Conservation (phyloP, 768 basidiomycete species). For the Lactifluus echinatus region DNA sequence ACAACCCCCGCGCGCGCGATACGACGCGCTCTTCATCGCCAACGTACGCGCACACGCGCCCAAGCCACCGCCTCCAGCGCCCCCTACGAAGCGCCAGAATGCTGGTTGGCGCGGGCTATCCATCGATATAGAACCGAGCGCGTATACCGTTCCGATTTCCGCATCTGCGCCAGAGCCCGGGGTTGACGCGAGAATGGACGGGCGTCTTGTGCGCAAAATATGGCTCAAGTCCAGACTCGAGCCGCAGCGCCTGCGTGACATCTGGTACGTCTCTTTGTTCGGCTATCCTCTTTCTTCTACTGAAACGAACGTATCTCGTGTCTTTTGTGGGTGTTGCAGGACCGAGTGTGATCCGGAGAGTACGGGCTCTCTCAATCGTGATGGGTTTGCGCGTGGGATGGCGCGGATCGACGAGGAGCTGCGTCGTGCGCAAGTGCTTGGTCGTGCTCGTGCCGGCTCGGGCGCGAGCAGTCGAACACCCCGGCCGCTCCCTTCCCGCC, state of each 20-base stretch:
- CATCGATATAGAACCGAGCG: conserved; percentile 47
- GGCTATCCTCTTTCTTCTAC: neutral
- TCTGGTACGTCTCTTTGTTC: conserved; percentile 48
- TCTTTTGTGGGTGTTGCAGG: conserved; percentile 32
- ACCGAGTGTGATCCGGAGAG: conserved; percentile 50
- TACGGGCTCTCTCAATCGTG: conserved; percentile 47
- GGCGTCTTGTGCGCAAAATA: conserved; percentile 44
- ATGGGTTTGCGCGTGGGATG: conserved; percentile 64
- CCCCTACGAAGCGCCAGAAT: conserved; percentile 40
- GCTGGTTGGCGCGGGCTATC: conserved; percentile 66
- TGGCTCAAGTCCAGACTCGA: conserved; percentile 53
- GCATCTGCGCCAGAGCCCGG: conserved; percentile 27
- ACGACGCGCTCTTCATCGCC: conserved; percentile 26
- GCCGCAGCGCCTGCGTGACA: conserved; percentile 39
- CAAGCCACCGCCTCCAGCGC: conserved; percentile 29
- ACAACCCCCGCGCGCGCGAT: conserved; percentile 23
- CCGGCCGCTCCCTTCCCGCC: conserved; percentile 2
- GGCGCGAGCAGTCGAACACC: neutral
- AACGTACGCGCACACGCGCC: conserved; percentile 16
- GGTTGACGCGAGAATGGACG: conserved; percentile 41
- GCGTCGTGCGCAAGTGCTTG: conserved; percentile 36
- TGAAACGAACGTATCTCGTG: neutral
- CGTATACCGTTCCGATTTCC: conserved; percentile 24
- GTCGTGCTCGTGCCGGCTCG: conserved; percentile 1
- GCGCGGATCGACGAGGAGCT: conserved; percentile 76